phyloP scores from a whole-genome alignment of 306 rosid species.

The Prunus davidiana region DNA sequence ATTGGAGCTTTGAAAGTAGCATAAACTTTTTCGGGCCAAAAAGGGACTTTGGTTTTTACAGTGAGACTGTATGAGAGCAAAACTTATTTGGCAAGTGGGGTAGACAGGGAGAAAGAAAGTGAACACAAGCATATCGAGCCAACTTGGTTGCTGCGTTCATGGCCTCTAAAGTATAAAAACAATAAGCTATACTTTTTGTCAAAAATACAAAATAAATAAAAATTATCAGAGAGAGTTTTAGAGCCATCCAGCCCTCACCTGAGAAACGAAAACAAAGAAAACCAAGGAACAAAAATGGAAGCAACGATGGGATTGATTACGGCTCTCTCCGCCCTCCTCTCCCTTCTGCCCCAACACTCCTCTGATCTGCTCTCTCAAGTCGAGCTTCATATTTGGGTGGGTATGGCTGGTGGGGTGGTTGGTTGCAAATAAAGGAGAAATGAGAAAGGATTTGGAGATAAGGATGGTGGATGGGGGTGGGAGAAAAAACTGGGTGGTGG shows the following conservation, averaged over 20 bases:
- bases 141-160: no score
- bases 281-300: constrained; percentile 45
- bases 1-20: constrained; percentile 15
- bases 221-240: no score
- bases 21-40: not conserved
- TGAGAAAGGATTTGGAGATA: no score
- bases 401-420: no score
- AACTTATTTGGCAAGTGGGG: not conserved
- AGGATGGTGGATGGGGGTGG: no score
- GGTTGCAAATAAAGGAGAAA: no score
- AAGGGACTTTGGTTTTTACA: not conserved
- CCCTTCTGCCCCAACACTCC: constrained; percentile 81
- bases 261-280: not conserved
- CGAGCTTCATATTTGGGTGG: constrained; percentile 32
- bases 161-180: no score
- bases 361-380: constrained; percentile 95
- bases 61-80: not conserved
- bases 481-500: no score
- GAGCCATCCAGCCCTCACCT: no score
- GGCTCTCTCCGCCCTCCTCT: constrained; percentile 85
- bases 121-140: no score
- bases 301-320: constrained; percentile 96
- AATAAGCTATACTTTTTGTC: no score
- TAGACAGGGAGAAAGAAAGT: not conserved
- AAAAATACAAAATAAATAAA: not conserved